Evolutionary conservation across 2,329 filamentous ascomycete species (phyloP).

Genomic region (Colletotrichum costaricense): DNA sequence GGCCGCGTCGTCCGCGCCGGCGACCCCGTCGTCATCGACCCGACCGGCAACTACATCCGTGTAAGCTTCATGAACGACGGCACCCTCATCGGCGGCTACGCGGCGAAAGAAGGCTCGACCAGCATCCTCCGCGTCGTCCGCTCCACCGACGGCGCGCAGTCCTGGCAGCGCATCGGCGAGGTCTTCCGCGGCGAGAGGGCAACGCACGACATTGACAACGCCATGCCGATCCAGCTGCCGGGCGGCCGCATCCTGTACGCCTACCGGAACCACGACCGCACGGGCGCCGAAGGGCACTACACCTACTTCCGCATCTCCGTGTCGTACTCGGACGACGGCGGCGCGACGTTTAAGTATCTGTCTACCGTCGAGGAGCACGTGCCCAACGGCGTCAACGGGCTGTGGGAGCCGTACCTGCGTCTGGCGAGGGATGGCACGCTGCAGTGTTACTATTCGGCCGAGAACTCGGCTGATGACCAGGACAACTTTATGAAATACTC

Average conservation of each 20-base stretch:
- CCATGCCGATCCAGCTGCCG: constrained; percentile 47
- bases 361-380: constrained; percentile 42
- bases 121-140: constrained; percentile 40
- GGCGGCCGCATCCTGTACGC: constrained; percentile 50
- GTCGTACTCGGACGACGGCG: constrained; percentile 54
- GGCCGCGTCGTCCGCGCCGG: no score
- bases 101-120: constrained; percentile 37
- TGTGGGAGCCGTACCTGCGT: constrained; percentile 59
- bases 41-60: no score
- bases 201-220: constrained; percentile 46
- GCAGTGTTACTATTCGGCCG: constrained; percentile 57
- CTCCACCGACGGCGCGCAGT: constrained; percentile 43
- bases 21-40: no score
- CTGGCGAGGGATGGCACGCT: constrained; percentile 49
- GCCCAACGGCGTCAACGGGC: constrained; percentile 44
- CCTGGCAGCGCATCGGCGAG: constrained; percentile 43
- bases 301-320: constrained; percentile 54
- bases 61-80: no score
- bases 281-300: constrained; percentile 37
- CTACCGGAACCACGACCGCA: constrained; percentile 49
- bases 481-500: constrained; percentile 54
- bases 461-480: constrained; percentile 52
- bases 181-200: constrained; percentile 35
- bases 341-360: constrained; percentile 49
- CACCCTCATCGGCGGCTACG: no score